These are phyloP conservation scores for Fusarium tupiense DNA, from an alignment of 2,329 filamentous ascomycete genomes.

Conservation along the genomic window DNA sequence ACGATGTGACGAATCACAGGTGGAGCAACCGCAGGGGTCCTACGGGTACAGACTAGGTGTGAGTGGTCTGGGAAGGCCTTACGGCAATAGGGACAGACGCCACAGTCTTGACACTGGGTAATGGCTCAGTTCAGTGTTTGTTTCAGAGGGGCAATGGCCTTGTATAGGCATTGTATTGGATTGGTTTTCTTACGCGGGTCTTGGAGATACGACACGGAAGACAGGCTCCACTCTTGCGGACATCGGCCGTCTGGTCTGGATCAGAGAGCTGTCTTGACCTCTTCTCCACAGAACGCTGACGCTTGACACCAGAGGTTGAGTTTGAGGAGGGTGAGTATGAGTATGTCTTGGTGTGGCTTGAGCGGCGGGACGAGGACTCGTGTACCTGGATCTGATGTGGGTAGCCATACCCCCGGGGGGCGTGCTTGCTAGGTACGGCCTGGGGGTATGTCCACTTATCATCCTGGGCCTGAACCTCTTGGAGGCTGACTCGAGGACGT, in stretches of 20 bases:
- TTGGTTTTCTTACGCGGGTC: constrained; percentile 54
- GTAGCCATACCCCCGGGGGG: constrained; percentile 47
- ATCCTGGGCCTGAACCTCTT: constrained; percentile 50
- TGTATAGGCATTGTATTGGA: constrained; percentile 23
- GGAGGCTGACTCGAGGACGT: constrained; percentile 46
- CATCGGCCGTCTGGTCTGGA: constrained; percentile 58
- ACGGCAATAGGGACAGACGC: constrained; percentile 54
- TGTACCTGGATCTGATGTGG: constrained; percentile 47
- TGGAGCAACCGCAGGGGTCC: constrained; percentile 50
- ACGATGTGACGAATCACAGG: constrained; percentile 52
- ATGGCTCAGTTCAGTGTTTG: constrained; percentile 42
- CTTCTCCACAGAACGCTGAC: constrained; percentile 51
- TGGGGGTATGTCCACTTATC: constrained; percentile 55
- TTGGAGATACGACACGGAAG: constrained; percentile 60
- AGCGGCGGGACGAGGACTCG: constrained; percentile 40
- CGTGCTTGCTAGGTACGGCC: constrained; percentile 47
- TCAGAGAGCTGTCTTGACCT: constrained; percentile 51
- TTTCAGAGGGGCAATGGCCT: constrained; percentile 24
- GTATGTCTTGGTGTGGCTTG: constrained; percentile 32
- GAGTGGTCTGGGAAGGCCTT: constrained; percentile 54
- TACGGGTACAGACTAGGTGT: constrained; percentile 53
- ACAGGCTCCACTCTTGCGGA: constrained; percentile 60
- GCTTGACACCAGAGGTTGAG: constrained; percentile 47
- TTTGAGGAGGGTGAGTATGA: constrained; percentile 21
- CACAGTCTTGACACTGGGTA: constrained; percentile 52